These are phyloP conservation scores for Hanseniaspora lindneri DNA, from an alignment of 805 yeast genomes.

Conservation along the genomic window DNA sequence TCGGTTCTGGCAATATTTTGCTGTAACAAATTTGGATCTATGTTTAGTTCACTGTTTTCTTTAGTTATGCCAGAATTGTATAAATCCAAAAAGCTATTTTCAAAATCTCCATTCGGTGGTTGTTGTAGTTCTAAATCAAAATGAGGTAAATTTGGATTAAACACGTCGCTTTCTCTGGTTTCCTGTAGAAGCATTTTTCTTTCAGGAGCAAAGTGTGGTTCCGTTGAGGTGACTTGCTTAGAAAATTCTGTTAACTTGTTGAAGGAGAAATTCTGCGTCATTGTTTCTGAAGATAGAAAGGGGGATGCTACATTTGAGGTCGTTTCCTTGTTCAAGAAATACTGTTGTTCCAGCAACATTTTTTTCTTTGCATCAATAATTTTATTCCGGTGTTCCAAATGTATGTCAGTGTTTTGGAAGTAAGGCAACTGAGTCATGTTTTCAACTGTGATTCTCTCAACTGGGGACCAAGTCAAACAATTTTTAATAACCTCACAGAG, in stretches of 20 bases:
- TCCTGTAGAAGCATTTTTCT: too few species aligned
- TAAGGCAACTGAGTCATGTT: slow-evolving; percentile 41
- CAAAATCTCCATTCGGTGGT: slow-evolving; percentile 1
- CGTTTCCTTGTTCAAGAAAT: not conserved
- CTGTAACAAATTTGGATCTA: not conserved
- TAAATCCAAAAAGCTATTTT: slow-evolving; percentile 10
- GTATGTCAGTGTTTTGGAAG: slow-evolving; percentile 36
- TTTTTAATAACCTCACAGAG: slow-evolving; percentile 33
- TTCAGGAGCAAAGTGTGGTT: too few species aligned
- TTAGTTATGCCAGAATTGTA: not conserved
- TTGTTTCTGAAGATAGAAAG: not conserved
- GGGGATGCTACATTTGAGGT: not conserved
- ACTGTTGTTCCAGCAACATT: not conserved
- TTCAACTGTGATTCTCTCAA: slow-evolving; percentile 43
- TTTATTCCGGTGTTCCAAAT: not conserved
- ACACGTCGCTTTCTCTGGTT: too few species aligned
- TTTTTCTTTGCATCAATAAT: not conserved
- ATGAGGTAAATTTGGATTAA: not conserved
- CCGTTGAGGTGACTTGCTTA: too few species aligned
- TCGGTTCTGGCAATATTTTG: not conserved
- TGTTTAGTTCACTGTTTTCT: slow-evolving; percentile 1
- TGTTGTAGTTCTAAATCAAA: not conserved
- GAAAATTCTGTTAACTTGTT: too few species aligned
- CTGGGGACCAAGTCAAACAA: slow-evolving; percentile 67
- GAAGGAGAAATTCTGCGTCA: not conserved